Base-by-base conservation (phyloP, 2,329 filamentous ascomycete species). In the Exophiala dermatitidis region DNA sequence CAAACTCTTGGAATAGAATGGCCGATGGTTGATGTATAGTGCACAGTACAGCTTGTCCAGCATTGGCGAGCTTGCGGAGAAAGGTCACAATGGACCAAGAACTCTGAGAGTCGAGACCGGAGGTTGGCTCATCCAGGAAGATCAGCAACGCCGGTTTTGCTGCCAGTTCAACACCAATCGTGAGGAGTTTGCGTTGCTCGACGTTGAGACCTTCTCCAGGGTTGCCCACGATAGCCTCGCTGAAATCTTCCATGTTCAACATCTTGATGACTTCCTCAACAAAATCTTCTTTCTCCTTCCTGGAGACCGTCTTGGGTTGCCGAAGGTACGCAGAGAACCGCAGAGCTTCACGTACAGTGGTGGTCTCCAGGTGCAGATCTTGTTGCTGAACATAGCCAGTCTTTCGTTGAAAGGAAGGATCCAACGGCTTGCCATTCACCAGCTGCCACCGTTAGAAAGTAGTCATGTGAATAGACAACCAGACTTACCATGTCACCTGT, bases 201-300 rank as follows among this genome's bases (percentile, higher is more conserved):
- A 79, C 76, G 56, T 79, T 80, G 48, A 80, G 67, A 67, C 77
- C 90, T 72, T 93, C 87, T 43, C 90, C 90, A 1, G 88, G 88
- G 34, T 90, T 84, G 74, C 90, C 90, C 50, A 96, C 88, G 37
- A 95, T 79, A 8, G 90, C 90, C 64, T 95, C 89, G 4, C 89
- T 87, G 62, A 91, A 95, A 47, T 89, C 83, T 56, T 89, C 77
- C 90, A 96, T 95, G 33, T 90, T 86, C 29, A 95, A 73, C 50
- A 95, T 80, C 69, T 85, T 84, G 66, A 95, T 94, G 4, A 95
- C 87, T 64, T 94, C 85, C 37, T 93, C 85, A 4, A 94, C 89
- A 60, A 94, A 95, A 2, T 79, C 85, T 8, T 90, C 72, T 74
- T 95, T 95, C 66, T 95, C 89, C 10, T 78, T 69, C 8, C 75